Evolutionary conservation across 75 land plant genomes (phyloP).

Genomic region (Azolla pinnata): DNA sequence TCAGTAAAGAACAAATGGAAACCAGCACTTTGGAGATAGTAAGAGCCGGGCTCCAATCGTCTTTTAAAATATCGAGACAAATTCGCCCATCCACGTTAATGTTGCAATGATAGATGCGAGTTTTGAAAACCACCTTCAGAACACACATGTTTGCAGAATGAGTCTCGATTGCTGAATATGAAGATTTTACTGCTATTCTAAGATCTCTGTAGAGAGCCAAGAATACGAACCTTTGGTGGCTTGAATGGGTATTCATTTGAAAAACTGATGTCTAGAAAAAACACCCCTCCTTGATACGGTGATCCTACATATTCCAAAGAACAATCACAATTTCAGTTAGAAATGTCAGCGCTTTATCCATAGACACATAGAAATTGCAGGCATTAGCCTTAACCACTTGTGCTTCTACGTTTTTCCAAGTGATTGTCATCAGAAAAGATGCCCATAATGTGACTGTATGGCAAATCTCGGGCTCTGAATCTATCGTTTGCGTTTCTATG

Average conservation of each 20-base stretch:
- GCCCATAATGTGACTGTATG: no score
- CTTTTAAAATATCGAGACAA: constrained; percentile 72
- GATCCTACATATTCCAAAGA: constrained; percentile 43
- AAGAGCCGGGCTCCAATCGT: constrained; percentile 89
- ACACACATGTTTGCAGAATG: neutral
- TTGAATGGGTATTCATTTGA: constrained; percentile 96
- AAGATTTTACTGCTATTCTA: neutral
- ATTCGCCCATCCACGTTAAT: constrained; percentile 64
- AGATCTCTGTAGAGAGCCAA: neutral
- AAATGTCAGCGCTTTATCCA: no score
- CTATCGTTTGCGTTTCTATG: no score
- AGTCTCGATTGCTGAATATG: neutral
- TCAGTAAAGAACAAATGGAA: constrained; percentile 62
- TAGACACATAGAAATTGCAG: no score
- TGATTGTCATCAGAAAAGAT: no score
- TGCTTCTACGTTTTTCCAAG: no score
- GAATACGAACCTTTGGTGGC: constrained; percentile 72
- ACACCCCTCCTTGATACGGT: constrained; percentile 87
- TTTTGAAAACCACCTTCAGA: constrained; percentile 71
- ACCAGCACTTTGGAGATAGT: constrained; percentile 82
- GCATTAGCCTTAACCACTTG: no score
- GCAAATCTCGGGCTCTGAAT: no score
- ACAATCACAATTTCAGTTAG: constrained; percentile 3
- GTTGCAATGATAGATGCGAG: constrained; percentile 94
- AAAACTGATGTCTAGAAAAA: constrained; percentile 84